Percentiles rank a stretch among this genome's conserved stretches.
Evolutionary conservation across 2,329 filamentous ascomycete species (phyloP).

Genomic region (Mycogone perniciosa): DNA sequence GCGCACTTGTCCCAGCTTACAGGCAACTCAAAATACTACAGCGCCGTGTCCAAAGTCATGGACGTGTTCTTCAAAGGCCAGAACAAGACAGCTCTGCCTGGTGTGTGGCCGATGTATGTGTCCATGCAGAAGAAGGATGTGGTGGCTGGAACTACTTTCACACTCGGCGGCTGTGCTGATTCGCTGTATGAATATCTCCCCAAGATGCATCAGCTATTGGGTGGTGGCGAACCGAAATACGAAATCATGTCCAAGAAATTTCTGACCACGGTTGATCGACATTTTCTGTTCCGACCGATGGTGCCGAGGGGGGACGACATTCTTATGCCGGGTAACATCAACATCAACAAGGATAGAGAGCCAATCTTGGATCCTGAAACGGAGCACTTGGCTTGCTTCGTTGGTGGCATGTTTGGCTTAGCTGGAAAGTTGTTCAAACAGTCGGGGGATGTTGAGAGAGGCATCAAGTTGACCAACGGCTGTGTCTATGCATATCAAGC

Average conservation of each 20-base stretch:
- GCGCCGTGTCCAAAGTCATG: slow-evolving; percentile 62
- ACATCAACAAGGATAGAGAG: slow-evolving; percentile 18
- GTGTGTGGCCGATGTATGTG: slow-evolving; percentile 64
- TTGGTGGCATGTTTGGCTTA: slow-evolving; percentile 45
- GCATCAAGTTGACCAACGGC: slow-evolving; percentile 40
- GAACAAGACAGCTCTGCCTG: slow-evolving; percentile 59
- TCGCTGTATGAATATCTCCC: slow-evolving; percentile 77
- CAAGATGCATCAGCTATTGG: slow-evolving; percentile 70
- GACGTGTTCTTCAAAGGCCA: slow-evolving; percentile 60
- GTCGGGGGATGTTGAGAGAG: slow-evolving; percentile 37
- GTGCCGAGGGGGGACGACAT: slow-evolving; percentile 46
- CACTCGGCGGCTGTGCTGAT: slow-evolving; percentile 35
- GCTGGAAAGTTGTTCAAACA: slow-evolving; percentile 38
- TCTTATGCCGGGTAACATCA: slow-evolving; percentile 43
- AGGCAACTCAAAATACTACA: slow-evolving; percentile 65
- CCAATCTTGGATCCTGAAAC: slow-evolving; percentile 25
- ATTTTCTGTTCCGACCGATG: slow-evolving; percentile 59
- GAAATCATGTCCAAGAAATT: slow-evolving; percentile 49
- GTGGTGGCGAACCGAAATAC: slow-evolving; percentile 50
- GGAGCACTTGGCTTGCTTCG: slow-evolving; percentile 45
- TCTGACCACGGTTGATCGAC: slow-evolving; percentile 47
- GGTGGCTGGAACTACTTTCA: slow-evolving; percentile 22
- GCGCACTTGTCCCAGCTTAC: slow-evolving; percentile 68
- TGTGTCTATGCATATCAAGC: slow-evolving; percentile 46
- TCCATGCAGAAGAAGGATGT: slow-evolving; percentile 49